Evolutionary conservation across 2,329 filamentous ascomycete species (phyloP).

Genomic region (Macrophomina pseudophaseolina): DNA sequence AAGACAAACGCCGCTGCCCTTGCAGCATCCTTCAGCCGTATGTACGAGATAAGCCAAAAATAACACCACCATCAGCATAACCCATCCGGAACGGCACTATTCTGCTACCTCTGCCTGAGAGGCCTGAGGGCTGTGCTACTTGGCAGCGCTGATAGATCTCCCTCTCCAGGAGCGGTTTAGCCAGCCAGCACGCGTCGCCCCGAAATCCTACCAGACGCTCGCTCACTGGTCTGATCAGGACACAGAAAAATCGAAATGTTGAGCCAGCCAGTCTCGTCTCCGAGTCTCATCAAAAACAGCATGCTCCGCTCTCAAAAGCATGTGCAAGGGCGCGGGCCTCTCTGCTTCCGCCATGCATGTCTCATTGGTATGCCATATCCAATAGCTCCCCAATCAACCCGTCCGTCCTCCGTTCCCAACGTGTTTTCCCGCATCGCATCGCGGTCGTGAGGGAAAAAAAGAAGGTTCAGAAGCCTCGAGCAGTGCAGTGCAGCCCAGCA

Average conservation of each 20-base stretch:
- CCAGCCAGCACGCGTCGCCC: constrained; percentile 13
- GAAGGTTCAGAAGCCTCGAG: neutral
- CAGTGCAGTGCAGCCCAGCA: neutral
- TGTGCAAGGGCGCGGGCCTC: constrained; percentile 17
- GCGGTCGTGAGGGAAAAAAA: neutral
- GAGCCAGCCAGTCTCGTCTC: constrained; percentile 14
- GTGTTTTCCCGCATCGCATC: constrained; percentile 1
- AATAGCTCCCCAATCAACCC: neutral
- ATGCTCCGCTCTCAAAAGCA: constrained; percentile 11
- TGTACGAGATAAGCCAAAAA: constrained; percentile 21
- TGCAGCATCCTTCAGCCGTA: constrained; percentile 15
- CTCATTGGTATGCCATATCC: constrained; percentile 14
- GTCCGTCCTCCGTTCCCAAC: neutral
- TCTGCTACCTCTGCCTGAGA: neutral
- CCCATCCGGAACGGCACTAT: neutral
- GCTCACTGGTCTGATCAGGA: neutral
- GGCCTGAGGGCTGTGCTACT: constrained; percentile 10
- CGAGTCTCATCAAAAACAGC: constrained; percentile 3
- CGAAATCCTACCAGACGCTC: constrained; percentile 11
- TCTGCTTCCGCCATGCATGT: constrained; percentile 14
- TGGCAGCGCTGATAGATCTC: constrained; percentile 12
- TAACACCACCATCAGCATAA: constrained; percentile 11
- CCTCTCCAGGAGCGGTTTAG: constrained; percentile 4
- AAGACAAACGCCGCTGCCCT: constrained; percentile 17
- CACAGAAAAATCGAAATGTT: neutral